Conservation (phyloP, 352 stramenopile species). For the Phytopythium helicoides region DNA sequence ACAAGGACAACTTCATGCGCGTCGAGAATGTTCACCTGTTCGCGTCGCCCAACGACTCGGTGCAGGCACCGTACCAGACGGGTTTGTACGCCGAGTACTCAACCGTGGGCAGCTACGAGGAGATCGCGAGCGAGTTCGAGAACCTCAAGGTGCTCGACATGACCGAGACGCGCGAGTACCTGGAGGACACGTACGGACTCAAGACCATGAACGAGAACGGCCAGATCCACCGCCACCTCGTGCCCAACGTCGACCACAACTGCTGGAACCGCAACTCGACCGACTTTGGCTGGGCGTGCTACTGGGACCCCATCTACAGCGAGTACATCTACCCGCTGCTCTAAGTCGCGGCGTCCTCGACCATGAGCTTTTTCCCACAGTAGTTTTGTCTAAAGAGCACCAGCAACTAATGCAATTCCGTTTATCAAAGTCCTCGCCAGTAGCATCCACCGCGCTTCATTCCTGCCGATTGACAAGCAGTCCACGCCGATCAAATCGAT, state of each 20-base stretch:
- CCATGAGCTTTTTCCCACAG: no score
- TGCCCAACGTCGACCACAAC: slow-evolving; percentile 17
- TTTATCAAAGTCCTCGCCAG: not conserved
- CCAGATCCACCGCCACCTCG: slow-evolving; percentile 11
- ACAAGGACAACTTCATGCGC: slow-evolving; percentile 23
- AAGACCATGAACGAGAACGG: slow-evolving; percentile 13
- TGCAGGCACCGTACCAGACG: slow-evolving; percentile 13
- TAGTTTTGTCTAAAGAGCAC: no score
- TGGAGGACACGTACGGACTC: slow-evolving; percentile 21
- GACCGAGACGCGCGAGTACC: slow-evolving; percentile 17
- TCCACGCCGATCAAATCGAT: no score
- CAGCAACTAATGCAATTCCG: not conserved
- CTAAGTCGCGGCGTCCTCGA: no score
- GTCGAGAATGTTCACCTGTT: slow-evolving; percentile 14
- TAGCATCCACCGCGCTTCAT: no score
- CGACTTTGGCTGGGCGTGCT: slow-evolving; percentile 5
- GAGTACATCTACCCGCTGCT: slow-evolving; percentile 13
- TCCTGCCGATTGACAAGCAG: no score
- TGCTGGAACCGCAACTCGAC: slow-evolving; percentile 16
- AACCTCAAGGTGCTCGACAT: slow-evolving; percentile 17
- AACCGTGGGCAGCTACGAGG: slow-evolving; percentile 9
- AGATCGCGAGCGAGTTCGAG: slow-evolving; percentile 16
- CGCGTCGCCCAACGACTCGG: slow-evolving; percentile 11
- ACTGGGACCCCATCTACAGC: slow-evolving; percentile 9
- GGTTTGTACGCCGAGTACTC: slow-evolving; percentile 12